Evolutionary conservation across 1,284 basidiomycete species (phyloP).

Genomic region (Papiliotrema fonsecae): DNA sequence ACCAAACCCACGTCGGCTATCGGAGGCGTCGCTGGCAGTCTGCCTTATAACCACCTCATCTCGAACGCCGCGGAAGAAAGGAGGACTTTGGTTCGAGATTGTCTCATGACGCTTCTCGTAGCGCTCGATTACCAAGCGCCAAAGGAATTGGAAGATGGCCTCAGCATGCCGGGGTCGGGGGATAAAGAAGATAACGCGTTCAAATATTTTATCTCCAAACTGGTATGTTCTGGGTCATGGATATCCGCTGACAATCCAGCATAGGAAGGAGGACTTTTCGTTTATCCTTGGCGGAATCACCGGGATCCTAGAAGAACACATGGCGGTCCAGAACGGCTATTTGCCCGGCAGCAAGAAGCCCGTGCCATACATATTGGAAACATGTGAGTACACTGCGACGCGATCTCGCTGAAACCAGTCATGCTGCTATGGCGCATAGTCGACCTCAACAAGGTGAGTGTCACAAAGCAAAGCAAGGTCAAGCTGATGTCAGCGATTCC

Average conservation of each 20-base stretch:
- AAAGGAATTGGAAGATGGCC: slow-evolving; percentile 47
- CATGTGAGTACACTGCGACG: slow-evolving; percentile 54
- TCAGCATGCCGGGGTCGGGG: slow-evolving; percentile 3
- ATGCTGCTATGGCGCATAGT: slow-evolving; percentile 85
- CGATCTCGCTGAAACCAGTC: slow-evolving; percentile 51
- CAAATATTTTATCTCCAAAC: slow-evolving; percentile 79
- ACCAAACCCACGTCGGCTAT: slow-evolving; percentile 51
- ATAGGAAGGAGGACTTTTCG: slow-evolving; percentile 78
- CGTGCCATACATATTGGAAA: slow-evolving; percentile 73
- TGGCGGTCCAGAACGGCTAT: slow-evolving; percentile 65
- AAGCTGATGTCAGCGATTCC: slow-evolving; percentile 64
- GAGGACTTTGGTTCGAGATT: slow-evolving; percentile 63
- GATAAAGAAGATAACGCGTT: slow-evolving; percentile 72
- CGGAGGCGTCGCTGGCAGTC: slow-evolving; percentile 36
- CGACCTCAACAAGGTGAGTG: slow-evolving; percentile 76
- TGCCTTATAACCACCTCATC: slow-evolving; percentile 86
- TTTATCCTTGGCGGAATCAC: slow-evolving; percentile 73
- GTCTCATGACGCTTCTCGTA: slow-evolving; percentile 68
- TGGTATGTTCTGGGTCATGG: slow-evolving; percentile 53
- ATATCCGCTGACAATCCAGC: slow-evolving; percentile 52
- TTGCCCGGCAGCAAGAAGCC: slow-evolving; percentile 77
- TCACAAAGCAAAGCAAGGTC: not conserved
- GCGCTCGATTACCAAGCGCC: slow-evolving; percentile 68
- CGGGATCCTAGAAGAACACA: slow-evolving; percentile 67
- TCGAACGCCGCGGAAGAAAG: slow-evolving; percentile 73